These are phyloP conservation scores for Penicillium sp. DNA, from an alignment of 2,329 filamentous ascomycete genomes.

Conservation along the genomic window DNA sequence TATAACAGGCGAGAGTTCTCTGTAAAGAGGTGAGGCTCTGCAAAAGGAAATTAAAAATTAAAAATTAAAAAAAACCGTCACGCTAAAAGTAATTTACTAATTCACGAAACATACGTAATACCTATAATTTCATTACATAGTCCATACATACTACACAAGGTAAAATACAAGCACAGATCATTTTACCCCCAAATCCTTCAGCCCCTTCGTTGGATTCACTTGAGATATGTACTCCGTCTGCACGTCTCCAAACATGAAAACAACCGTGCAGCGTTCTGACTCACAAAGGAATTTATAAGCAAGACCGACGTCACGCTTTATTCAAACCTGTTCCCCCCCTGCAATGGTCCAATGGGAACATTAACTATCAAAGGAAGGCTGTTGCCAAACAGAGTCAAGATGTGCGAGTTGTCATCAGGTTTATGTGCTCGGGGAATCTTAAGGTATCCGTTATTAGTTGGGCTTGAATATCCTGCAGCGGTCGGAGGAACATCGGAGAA, in stretches of 20 bases:
- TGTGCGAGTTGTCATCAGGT: slow-evolving; percentile 1
- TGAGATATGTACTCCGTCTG: background rate
- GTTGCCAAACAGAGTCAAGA: slow-evolving; percentile 10
- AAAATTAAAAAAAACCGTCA: background rate
- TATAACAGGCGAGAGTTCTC: background rate
- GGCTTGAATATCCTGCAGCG: background rate
- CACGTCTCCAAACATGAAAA: background rate
- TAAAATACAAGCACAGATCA: background rate
- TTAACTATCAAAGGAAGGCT: background rate
- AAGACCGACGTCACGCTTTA: background rate
- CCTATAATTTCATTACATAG: too few relatives aligned
- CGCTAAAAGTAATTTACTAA: background rate
- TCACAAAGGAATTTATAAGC: background rate
- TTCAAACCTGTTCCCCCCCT: background rate
- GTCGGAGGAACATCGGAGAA: background rate
- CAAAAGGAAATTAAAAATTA: background rate
- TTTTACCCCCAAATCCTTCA: background rate
- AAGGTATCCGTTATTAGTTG: background rate
- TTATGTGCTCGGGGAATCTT: background rate
- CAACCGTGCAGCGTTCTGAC: background rate
- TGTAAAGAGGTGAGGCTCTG: slow-evolving; percentile 6
- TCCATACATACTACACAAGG: too few relatives aligned
- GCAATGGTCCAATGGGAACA: background rate
- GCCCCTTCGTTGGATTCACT: background rate
- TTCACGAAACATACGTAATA: background rate